Percentiles rank a stretch among this genome's conserved stretches.
Evolutionary conservation across 495 filamentous ascomycete species (phyloP).

Genomic region (Chlorociboria aeruginascens): DNA sequence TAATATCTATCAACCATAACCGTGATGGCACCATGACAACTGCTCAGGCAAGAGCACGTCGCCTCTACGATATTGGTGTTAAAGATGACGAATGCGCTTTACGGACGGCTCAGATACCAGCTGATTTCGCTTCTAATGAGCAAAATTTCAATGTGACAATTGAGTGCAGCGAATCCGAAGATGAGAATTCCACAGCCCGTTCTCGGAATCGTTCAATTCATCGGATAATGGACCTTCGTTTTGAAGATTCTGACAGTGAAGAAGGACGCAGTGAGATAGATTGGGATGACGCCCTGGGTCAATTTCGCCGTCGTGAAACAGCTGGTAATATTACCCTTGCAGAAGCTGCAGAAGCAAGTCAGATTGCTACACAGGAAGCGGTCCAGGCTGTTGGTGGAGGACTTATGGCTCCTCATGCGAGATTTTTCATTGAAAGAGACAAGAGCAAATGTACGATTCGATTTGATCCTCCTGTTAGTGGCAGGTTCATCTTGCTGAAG

Average conservation of each 20-base stretch:
- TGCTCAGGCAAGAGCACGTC: slow-evolving; percentile 26
- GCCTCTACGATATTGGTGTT: slow-evolving; percentile 31
- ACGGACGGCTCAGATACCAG: slow-evolving; percentile 36
- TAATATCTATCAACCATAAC: slow-evolving; percentile 34
- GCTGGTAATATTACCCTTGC: slow-evolving; percentile 30
- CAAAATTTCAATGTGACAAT: slow-evolving; percentile 35
- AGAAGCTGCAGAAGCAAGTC: slow-evolving; percentile 38
- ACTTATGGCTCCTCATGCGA: slow-evolving; percentile 57
- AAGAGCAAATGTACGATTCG: slow-evolving; percentile 77
- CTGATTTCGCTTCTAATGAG: slow-evolving; percentile 32
- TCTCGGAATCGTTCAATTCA: slow-evolving; percentile 22
- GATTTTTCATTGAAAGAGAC: slow-evolving; percentile 65
- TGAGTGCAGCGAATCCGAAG: slow-evolving; percentile 41
- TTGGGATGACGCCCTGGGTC: slow-evolving; percentile 7
- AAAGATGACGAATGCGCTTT: slow-evolving; percentile 41
- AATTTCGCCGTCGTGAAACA: slow-evolving; percentile 20
- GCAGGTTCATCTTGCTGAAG: slow-evolving; percentile 70
- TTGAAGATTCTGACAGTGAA: slow-evolving; percentile 37
- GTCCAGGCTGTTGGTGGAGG: slow-evolving; percentile 40
- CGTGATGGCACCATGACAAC: slow-evolving; percentile 29
- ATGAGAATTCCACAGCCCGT: slow-evolving; percentile 23
- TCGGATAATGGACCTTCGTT: slow-evolving; percentile 20
- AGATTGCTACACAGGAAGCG: slow-evolving; percentile 40
- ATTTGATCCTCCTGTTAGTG: slow-evolving; percentile 82
- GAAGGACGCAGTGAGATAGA: slow-evolving; percentile 24